Conservation (phyloP, 257 asterid species). For the Nicotiana obtusifolia region DNA sequence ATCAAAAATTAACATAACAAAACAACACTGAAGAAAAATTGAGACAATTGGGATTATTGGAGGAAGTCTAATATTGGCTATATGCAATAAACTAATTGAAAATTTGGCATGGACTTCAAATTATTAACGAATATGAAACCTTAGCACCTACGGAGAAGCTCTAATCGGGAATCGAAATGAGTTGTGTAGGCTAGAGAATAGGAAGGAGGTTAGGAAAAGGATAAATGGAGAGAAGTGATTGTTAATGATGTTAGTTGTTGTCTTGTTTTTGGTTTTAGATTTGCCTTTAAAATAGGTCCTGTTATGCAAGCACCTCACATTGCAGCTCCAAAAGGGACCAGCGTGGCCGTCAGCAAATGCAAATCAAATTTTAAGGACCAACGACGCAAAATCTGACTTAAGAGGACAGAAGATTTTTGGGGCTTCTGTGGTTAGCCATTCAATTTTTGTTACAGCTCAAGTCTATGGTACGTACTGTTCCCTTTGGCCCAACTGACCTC, state of each 20-base stretch:
- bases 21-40: background rate
- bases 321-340: too few relatives aligned
- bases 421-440: background rate
- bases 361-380: background rate
- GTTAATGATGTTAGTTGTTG: background rate
- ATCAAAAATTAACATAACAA: too few relatives aligned
- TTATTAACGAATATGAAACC: background rate
- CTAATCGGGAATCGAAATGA: background rate
- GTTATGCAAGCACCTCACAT: background rate
- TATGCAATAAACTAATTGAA: background rate
- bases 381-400: background rate
- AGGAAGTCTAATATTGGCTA: background rate
- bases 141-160: background rate
- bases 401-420: background rate
- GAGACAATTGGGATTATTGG: background rate
- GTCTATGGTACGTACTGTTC: background rate
- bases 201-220: background rate
- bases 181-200: conserved; percentile 4
- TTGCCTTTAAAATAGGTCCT: background rate
- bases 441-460: background rate
- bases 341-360: background rate
- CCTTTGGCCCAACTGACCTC: background rate
- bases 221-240: background rate
- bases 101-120: background rate
- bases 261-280: background rate